Base-by-base conservation (phyloP, 1,284 basidiomycete genomes). In the Ganoderma resinaceum region DNA sequence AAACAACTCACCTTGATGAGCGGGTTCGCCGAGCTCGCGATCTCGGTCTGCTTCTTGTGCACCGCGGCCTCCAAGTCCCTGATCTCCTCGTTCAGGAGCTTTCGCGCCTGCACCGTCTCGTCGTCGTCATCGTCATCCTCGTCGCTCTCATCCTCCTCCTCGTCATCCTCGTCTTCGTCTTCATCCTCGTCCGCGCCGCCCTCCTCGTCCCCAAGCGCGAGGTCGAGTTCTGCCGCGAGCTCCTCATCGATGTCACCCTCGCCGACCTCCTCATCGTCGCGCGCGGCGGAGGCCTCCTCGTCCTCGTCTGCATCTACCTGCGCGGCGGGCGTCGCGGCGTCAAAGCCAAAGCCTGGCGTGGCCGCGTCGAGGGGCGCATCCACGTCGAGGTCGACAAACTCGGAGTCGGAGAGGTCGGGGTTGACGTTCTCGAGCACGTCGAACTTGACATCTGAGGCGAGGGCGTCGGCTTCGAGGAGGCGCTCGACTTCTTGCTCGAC, bases 401-500 rank as follows among this genome's bases (percentile, higher is more conserved):
- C 93, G 2, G 92, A 94, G 77, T 95, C 94, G 16, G 93, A 94
- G n/a, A 94, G 82, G 76, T 95, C 93, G 2, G 93, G 93, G 76
- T 94, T 94, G 60, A 94, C 92, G 75, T 94, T 94, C 42, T 95
- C 93, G 38, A 95, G 85, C 8, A 95, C 86, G 63, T 93, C 92
- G 74, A 91, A 95, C 82, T 91, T 88, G 62, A 95, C 91, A 70
- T 94, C 87, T 0, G 89, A 83, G 1, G 97, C 95, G 64, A 92
- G 82, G 12, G 91, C 87, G 81, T 99, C 98, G 72, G 94, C 92
- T 70, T 94, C 93, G 38, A 99, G 81, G 55, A 99, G 80, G 66
- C 96, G 85, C 78, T 99, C 98, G 1, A 99, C 97, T 78, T 97
- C 95, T 80, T 97, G 93, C 80, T 99, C 97, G 2, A 99, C 96